Base-by-base conservation (phyloP, 768 basidiomycete species). In the Pleurotus tuoliensis region DNA sequence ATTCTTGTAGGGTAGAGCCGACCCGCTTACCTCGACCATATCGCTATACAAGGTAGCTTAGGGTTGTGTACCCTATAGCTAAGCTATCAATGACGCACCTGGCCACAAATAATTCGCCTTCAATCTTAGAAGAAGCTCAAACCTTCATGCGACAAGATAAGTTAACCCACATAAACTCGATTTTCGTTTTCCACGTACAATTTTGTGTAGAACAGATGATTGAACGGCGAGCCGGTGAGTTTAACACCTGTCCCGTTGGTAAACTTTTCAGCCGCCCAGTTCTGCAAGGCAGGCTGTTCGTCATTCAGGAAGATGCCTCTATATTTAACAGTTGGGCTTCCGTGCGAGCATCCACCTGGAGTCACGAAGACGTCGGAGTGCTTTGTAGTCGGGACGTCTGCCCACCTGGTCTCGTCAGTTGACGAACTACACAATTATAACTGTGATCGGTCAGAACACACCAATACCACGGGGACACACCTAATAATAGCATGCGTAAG, bases 101-200 rank as follows among this genome's bases (percentile, higher is more conserved):
- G 87, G 87, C 87, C 87, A 88, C 5, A 89, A 68, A 63, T 84
- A 83, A 68, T 90, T 90, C 20, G 75, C 84, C 63, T 83, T 87
- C 58, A 88, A 65, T 12, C 87, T 75, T 45, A 89, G 73, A 48
- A 90, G 69, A 39, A 88, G 67, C 64, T 88, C 87, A 58, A 85
- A 88, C 47, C 86, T 83, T 63, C 13, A 52, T 24, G 34, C 50
- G 43, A 25, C 56, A 38, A 9, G 57, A 8, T 34, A 44, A 39
- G 30, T 50, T 56, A 22, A 52, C n/a, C 38, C 16, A 22, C 20
- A 13, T 18, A 16, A 30, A 13, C 37, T 9, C 5, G 30, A 30
- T 34, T 34, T 8, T 11, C 11, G 30, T 34, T 34, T 34, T 11
- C 52, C 24, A 70, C 78, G 41, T 59, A 82, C 79, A 86, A 51